phyloP scores from a whole-genome alignment of 164 flowering plant species.

The Houttuynia cordata region DNA sequence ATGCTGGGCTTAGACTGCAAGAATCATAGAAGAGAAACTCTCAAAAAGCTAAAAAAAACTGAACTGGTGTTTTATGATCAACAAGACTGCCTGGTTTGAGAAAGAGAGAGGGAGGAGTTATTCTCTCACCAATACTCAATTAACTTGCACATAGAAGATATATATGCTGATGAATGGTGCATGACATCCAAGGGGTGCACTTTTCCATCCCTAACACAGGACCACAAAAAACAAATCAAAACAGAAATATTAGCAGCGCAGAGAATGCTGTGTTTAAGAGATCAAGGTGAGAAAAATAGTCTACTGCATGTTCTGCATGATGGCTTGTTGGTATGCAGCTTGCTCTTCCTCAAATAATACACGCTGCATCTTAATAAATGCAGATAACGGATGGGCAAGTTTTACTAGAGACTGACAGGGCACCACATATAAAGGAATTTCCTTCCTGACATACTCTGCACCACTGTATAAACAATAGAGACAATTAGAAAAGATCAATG shows the following conservation, averaged over 20 bases:
- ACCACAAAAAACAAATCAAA: constrained; percentile 1
- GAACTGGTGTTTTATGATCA: not conserved
- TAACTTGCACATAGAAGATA: constrained; percentile 93
- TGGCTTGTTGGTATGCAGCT: constrained; percentile 81
- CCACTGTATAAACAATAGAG: constrained; percentile 53
- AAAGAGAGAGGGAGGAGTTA: constrained; percentile 5
- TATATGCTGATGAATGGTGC: constrained; percentile 92
- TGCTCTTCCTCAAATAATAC: constrained; percentile 79
- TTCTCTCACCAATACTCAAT: constrained; percentile 85
- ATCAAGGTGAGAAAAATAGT: not conserved
- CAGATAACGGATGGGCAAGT: constrained; percentile 60
- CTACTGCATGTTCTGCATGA: constrained; percentile 60
- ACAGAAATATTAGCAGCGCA: not conserved
- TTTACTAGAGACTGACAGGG: constrained; percentile 53
- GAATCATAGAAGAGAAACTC: constrained; percentile 2
- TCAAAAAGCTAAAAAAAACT: not conserved
- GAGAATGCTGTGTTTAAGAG: not conserved
- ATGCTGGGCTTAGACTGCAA: constrained; percentile 86
- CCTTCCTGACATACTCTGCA: constrained; percentile 81
- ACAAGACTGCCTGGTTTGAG: not conserved
- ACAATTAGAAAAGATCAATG: constrained; percentile 4
- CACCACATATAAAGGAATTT: constrained; percentile 70
- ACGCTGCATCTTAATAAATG: constrained; percentile 70
- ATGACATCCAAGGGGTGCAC: constrained; percentile 80
- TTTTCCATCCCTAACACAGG: constrained; percentile 55